Evolutionary conservation across 148 eudicot species (phyloP).

Genomic region (Chenopodium album): DNA sequence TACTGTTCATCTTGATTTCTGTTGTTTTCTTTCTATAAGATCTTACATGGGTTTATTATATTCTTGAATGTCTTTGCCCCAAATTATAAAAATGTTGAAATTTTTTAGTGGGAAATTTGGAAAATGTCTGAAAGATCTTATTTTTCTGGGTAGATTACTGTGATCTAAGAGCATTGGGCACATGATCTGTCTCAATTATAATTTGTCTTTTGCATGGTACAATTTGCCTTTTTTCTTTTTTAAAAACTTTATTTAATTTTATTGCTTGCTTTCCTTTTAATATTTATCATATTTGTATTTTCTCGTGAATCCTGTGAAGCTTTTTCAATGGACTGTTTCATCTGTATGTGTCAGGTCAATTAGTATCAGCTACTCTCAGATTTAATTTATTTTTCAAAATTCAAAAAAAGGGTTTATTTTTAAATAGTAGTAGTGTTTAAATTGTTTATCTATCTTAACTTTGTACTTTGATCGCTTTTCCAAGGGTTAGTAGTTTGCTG

Average conservation of each 20-base stretch:
- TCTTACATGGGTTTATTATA: conserved; percentile 9
- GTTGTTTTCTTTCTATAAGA: not conserved
- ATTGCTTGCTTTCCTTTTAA: not conserved
- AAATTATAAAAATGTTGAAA: not conserved
- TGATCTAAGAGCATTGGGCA: conserved; percentile 7
- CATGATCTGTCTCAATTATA: conserved; percentile 9
- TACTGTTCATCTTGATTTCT: not conserved
- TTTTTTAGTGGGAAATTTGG: not conserved
- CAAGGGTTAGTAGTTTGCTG: not conserved
- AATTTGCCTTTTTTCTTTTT: not conserved
- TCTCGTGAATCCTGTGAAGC: conserved; percentile 31
- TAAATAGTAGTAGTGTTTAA: not conserved
- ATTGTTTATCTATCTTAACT: not conserved
- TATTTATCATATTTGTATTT: conserved; percentile 21
- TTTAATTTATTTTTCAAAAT: not conserved
- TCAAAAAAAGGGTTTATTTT: not conserved
- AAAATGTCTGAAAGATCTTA: not conserved
- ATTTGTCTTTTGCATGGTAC: conserved; percentile 31
- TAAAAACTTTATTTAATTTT: no score
- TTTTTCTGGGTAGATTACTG: not conserved
- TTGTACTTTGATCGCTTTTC: not conserved
- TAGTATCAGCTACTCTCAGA: not conserved
- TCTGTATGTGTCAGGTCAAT: conserved; percentile 13
- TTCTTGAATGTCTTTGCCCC: not conserved
- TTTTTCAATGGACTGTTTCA: conserved; percentile 20